Conservation (phyloP, 2,329 filamentous ascomycete genomes). For the Pseudocercospora ulei region DNA sequence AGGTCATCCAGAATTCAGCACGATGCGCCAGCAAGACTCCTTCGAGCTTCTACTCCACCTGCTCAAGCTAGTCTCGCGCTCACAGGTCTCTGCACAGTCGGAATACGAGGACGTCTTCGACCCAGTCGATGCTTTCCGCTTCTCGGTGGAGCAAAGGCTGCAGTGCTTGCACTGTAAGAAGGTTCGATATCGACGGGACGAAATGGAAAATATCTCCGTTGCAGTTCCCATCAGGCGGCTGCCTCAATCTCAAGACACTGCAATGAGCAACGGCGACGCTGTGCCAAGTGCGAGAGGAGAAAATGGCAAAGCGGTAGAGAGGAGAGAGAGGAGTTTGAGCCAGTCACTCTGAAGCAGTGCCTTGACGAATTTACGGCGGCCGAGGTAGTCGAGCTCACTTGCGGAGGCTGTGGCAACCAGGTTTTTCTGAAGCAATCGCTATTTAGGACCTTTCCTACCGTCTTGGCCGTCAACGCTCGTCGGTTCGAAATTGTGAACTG, state of each 20-base stretch:
- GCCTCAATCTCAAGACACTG: conserved; percentile 41
- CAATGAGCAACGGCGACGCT: conserved; percentile 28
- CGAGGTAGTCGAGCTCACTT: conserved; percentile 77
- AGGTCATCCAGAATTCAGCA: conserved; percentile 88
- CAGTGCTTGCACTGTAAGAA: conserved; percentile 83
- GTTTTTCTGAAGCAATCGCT: conserved; percentile 73
- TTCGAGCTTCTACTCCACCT: conserved; percentile 89
- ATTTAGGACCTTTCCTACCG: conserved; percentile 87
- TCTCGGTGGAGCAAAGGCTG: conserved; percentile 78
- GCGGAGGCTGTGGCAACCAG: conserved; percentile 68
- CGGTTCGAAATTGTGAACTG: conserved; percentile 91
- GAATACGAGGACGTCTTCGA: no score
- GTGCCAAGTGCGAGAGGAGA: no score
- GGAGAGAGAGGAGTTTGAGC: conserved; percentile 43
- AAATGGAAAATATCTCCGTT: conserved; percentile 91
- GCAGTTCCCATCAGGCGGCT: conserved; percentile 59
- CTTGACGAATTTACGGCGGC: conserved; percentile 74
- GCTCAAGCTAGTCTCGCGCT: conserved; percentile 77
- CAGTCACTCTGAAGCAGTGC: conserved; percentile 68
- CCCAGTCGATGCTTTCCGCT: conserved; percentile 73
- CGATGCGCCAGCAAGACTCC: conserved; percentile 94
- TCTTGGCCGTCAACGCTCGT: conserved; percentile 78
- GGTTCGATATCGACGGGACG: conserved; percentile 75
- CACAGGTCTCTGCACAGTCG: conserved; percentile 46
- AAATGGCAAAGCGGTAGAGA: no score